phyloP scores from a whole-genome alignment of 805 yeast genomes.

The Scheffersomyces ergatensis region DNA sequence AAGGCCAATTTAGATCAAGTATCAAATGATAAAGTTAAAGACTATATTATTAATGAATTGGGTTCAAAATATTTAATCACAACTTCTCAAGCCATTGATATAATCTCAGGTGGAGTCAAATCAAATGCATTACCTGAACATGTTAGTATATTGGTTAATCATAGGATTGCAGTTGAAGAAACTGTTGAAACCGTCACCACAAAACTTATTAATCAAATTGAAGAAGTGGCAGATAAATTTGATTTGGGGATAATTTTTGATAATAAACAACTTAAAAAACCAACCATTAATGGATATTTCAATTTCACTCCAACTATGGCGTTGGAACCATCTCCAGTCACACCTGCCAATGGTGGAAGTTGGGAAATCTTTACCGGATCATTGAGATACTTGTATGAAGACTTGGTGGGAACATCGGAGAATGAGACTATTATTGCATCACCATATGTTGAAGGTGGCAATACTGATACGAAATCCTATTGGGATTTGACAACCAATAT shows the following conservation, averaged over 20 bases:
- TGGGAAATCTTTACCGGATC: conserved; percentile 38
- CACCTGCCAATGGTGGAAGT: conserved; percentile 28
- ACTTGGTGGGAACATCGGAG: conserved; percentile 19
- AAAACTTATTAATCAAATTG: conserved; percentile 29
- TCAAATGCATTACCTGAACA: conserved; percentile 50
- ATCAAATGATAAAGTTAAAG: conserved; percentile 37
- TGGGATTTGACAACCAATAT: conserved; percentile 40
- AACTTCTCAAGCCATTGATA: conserved; percentile 49
- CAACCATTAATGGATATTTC: conserved; percentile 29
- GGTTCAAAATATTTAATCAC: conserved; percentile 35
- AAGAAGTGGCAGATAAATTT: conserved; percentile 31
- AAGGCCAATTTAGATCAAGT: conserved; percentile 30
- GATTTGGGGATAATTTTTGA: conserved; percentile 33
- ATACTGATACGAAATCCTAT: conserved; percentile 41
- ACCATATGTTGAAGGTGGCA: conserved; percentile 35
- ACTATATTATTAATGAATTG: conserved; percentile 24
- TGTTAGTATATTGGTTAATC: conserved; percentile 42
- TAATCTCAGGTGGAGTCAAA: conserved; percentile 48
- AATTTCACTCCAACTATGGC: conserved; percentile 21
- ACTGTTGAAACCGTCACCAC: conserved; percentile 28
- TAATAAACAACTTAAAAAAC: conserved; percentile 18
- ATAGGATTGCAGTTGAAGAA: conserved; percentile 46
- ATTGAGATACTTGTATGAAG: conserved; percentile 37
- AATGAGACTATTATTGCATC: conserved; percentile 26
- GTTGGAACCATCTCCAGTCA: conserved; percentile 39